Evolutionary conservation across 352 stramenopile species (phyloP).

Genomic region (Phytopythium ostracodes): DNA sequence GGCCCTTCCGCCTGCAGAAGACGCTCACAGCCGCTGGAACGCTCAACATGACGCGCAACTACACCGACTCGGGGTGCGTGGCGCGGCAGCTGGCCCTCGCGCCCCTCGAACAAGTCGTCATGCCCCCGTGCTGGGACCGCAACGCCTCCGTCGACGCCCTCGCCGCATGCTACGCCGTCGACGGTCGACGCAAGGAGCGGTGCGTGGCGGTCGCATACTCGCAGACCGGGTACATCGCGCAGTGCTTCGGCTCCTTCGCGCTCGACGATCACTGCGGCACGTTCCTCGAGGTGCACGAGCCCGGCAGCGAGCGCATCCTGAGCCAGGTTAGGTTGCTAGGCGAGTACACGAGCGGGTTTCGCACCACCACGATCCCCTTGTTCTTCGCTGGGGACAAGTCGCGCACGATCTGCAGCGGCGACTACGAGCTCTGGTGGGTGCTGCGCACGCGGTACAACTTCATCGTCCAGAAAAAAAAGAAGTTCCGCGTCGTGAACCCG

Average conservation of each 20-base stretch:
- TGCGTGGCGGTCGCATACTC: slow-evolving; percentile 81
- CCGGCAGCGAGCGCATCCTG: slow-evolving; percentile 56
- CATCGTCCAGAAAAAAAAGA: slow-evolving; percentile 83
- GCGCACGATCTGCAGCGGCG: slow-evolving; percentile 61
- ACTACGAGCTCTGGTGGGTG: slow-evolving; percentile 89
- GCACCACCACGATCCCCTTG: slow-evolving; percentile 67
- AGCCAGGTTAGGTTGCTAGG: slow-evolving; percentile 64
- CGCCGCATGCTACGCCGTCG: slow-evolving; percentile 51
- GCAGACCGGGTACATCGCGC: slow-evolving; percentile 73
- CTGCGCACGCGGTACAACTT: slow-evolving; percentile 77
- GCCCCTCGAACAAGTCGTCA: slow-evolving; percentile 39
- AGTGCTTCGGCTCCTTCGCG: slow-evolving; percentile 63
- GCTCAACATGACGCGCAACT: slow-evolving; percentile 44
- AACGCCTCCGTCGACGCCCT: slow-evolving; percentile 74
- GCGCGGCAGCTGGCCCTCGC: slow-evolving; percentile 43
- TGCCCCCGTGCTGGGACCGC: slow-evolving; percentile 81
- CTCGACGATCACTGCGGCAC: slow-evolving; percentile 80
- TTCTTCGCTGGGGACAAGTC: slow-evolving; percentile 60
- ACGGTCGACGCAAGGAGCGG: slow-evolving; percentile 44
- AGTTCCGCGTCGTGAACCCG: slow-evolving; percentile 50
- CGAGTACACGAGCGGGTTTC: slow-evolving; percentile 71
- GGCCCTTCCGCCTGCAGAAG: slow-evolving; percentile 60
- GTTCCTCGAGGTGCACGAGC: slow-evolving; percentile 82
- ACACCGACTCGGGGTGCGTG: slow-evolving; percentile 50
- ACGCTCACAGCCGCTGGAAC: slow-evolving; percentile 27